Base-by-base conservation (phyloP, 441 rosid genomes). In the Rhodomyrtus psidioides region DNA sequence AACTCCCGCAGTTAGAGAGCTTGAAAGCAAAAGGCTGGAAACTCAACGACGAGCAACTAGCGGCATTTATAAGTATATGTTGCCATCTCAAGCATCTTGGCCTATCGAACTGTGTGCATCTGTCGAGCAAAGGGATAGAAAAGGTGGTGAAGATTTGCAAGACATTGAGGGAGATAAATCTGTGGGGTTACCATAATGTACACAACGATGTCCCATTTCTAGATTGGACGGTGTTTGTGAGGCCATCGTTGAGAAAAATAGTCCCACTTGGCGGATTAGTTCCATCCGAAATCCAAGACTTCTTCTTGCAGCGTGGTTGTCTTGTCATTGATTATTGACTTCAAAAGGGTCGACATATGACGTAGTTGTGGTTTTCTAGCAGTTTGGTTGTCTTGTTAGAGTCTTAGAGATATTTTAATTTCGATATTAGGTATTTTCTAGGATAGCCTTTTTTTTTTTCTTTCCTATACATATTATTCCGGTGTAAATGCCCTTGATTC, bases 281-380 rank as follows among this genome's bases (percentile, higher is more conserved):
- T 86, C 90, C 89, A 26, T 84, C 90, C 9, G 85, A 88, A 82
- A 89, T 85, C 28, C 93, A 90, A 46, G 88, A 85, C 21, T 90
- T 92, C 83, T 91, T 92, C 88, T 55, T 92, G 87, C 91, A 90
- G 53, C 96, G 91, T 88, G 96, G 98, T 70, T 94, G 97, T 83
- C 87, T 92, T 60, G 89, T 95, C 54, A 75, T 87, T 55, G 34
- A 82, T 27, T 90, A 56, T 24, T 10, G 59, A 57, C 62, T 57
- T 26, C 1, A 56, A 57, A 21, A 56, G 27, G 27, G 59, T 24
- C 26, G 0, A 24, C 24, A 3, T 0, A 56, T 4, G 59, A 24
- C 13, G 59, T 56, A 56, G 2, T 39, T 39, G 42, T 39, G 6
- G 2, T 57, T 26, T 28, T 57, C 28, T 57, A 7, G 49, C 10